These are phyloP conservation scores for Leccinum disarticulatum DNA, from an alignment of 768 basidiomycete genomes.

Conservation along the genomic window DNA sequence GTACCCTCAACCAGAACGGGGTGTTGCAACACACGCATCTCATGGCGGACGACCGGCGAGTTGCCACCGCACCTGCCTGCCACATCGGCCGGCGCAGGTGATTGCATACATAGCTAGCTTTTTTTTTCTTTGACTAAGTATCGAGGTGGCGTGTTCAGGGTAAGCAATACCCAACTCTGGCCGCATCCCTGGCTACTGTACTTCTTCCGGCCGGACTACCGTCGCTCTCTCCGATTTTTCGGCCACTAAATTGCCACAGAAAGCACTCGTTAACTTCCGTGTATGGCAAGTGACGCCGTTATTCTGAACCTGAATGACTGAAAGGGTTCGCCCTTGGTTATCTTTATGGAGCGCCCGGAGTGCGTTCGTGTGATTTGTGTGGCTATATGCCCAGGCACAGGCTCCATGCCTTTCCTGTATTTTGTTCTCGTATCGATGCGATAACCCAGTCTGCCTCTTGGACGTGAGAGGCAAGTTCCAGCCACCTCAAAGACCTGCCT, in stretches of 20 bases:
- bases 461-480: slow-evolving; percentile 16
- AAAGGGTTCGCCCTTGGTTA: slow-evolving; percentile 13
- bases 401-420: slow-evolving; percentile 11
- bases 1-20: slow-evolving; percentile 19
- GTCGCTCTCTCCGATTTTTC: slow-evolving; percentile 5
- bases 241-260: slow-evolving; percentile 4
- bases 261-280: slow-evolving; percentile 2
- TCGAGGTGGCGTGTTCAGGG: slow-evolving; percentile 28
- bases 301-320: slow-evolving; percentile 5
- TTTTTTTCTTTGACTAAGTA: slow-evolving; percentile 12
- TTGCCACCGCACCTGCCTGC: slow-evolving; percentile 24
- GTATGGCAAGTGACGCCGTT: slow-evolving; percentile 13
- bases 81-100: slow-evolving; percentile 12
- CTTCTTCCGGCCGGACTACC: slow-evolving; percentile 14
- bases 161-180: slow-evolving; percentile 5
- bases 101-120: slow-evolving; percentile 3
- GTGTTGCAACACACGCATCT: slow-evolving; percentile 12
- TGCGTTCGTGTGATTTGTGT: slow-evolving; percentile 6
- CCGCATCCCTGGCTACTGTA: slow-evolving; percentile 13
- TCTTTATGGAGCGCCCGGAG: slow-evolving; percentile 4
- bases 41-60: slow-evolving; percentile 23
- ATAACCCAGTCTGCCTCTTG: slow-evolving; percentile 4
- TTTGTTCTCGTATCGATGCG: slow-evolving; percentile 1
- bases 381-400: slow-evolving; percentile 19
- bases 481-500: background rate